phyloP scores from a whole-genome alignment of 768 basidiomycete genomes.

The Neoboletus magnificus region DNA sequence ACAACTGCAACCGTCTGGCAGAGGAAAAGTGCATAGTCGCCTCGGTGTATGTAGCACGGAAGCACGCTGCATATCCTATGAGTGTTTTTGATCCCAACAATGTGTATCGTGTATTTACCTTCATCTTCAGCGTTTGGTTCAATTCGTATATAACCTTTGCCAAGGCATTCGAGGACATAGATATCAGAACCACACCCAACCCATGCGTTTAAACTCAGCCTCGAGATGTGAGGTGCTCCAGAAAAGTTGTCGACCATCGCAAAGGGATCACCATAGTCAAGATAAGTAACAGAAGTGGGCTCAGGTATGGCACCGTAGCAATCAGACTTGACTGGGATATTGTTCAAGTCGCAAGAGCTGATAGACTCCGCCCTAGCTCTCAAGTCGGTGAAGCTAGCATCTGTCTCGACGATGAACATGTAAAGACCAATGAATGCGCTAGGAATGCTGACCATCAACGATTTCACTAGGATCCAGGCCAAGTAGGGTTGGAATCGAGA shows the following conservation, averaged over 20 bases:
- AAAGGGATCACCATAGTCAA: slow-evolving; percentile 76
- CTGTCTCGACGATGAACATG: slow-evolving; percentile 30
- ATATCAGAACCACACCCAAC: slow-evolving; percentile 70
- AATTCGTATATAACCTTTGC: slow-evolving; percentile 64
- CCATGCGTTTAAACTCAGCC: slow-evolving; percentile 66
- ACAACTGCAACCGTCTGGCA: slow-evolving; percentile 43
- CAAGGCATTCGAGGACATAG: slow-evolving; percentile 75
- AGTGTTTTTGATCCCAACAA: not conserved
- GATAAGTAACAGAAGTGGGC: slow-evolving; percentile 65
- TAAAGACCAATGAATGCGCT: not conserved
- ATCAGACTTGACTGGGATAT: slow-evolving; percentile 13
- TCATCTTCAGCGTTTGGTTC: slow-evolving; percentile 41
- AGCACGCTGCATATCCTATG: slow-evolving; percentile 31
- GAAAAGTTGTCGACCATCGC: slow-evolving; percentile 47
- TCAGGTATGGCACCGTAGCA: slow-evolving; percentile 41
- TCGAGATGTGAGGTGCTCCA: slow-evolving; percentile 51
- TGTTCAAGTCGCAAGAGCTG: not conserved
- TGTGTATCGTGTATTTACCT: slow-evolving; percentile 24
- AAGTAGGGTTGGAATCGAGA: slow-evolving; percentile 80
- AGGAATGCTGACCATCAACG: slow-evolving; percentile 46
- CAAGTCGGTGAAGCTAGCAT: slow-evolving; percentile 49
- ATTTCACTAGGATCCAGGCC: slow-evolving; percentile 75
- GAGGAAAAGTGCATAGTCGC: slow-evolving; percentile 44
- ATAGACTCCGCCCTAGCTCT: slow-evolving; percentile 38
- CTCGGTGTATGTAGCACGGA: slow-evolving; percentile 54